Base-by-base conservation (phyloP, 148 eudicot species). In the Cornus kousa region DNA sequence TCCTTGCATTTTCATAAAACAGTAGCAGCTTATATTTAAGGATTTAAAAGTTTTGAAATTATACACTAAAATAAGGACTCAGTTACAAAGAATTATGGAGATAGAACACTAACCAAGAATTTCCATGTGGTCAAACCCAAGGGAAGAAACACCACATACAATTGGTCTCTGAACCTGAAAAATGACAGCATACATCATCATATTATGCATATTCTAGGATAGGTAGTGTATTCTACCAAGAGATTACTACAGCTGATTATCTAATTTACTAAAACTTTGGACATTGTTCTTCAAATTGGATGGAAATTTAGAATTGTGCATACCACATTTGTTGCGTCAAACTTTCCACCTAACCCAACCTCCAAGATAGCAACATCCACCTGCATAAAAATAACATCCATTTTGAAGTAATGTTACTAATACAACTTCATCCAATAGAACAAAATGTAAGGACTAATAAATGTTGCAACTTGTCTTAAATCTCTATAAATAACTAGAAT, bases 111-210 rank as follows among this genome's bases (percentile, higher is more conserved):
- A 82, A 96, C 99, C 99, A 81, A 96, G 95, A 76, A 96, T 96
- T 89, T 96, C 99, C 91, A 94, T 90, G 90, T 96, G 99, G 88
- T 96, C 99, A 85, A 87, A 96, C 80, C 99, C 99, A 37, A 96
- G 95, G 67, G 99, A 96, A 76, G 99, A 81, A 85, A 96, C 87
- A 74, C 99, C 99, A 81, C 99, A 96, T 60, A 96, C 99, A 71
- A 91, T 81, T 55, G 99, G 99, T 74, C 82, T 78, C 80, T 96
- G 83, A 74, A 96, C 98, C 99, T 96, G 92, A 82, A 84, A 81
- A 59, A 74, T 77, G 62, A 77, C 32, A 71, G 10, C 11, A 62
- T 62, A 39, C 23, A 67, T 77, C 24, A 11, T 65, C 65, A 77
- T 40, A 33, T 80, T 55, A 74, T 40, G 43, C 50, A 37, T 60